These are phyloP conservation scores for Blastobotrys indianensis DNA, from an alignment of 1,139 yeast genomes.

Conservation along the genomic window DNA sequence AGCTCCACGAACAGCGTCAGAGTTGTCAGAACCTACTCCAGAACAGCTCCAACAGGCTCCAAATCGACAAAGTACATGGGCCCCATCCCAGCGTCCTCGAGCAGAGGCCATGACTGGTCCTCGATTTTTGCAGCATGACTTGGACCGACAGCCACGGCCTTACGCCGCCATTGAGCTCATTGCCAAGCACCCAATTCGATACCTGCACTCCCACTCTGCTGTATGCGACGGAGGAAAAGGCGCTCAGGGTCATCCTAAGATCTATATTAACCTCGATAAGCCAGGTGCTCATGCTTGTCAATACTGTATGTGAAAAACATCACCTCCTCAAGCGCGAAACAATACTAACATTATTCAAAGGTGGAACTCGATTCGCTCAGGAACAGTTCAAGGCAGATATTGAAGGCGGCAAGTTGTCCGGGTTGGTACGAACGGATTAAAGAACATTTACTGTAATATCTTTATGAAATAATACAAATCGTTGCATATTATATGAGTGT, in stretches of 20 bases:
- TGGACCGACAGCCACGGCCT: slow-evolving; percentile 66
- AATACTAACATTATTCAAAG: slow-evolving; percentile 2
- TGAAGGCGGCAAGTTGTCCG: slow-evolving; percentile 13
- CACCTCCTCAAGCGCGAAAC: too few relatives aligned
- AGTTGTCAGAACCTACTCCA: slow-evolving; percentile 5
- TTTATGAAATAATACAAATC: too few relatives aligned
- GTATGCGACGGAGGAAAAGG: slow-evolving; percentile 84
- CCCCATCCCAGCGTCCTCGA: slow-evolving; percentile 61
- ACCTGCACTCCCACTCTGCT: slow-evolving; percentile 58
- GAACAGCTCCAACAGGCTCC: slow-evolving; percentile 55
- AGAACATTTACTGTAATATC: background rate
- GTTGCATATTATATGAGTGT: background rate
- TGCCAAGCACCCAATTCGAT: slow-evolving; percentile 65
- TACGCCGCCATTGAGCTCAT: slow-evolving; percentile 81
- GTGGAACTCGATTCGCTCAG: slow-evolving; percentile 19
- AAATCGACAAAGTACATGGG: slow-evolving; percentile 66
- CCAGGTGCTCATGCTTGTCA: slow-evolving; percentile 69
- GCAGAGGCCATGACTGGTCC: slow-evolving; percentile 55
- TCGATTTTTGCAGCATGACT: slow-evolving; percentile 67
- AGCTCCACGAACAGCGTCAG: slow-evolving; percentile 5
- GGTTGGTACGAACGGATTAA: too few relatives aligned
- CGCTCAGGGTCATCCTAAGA: slow-evolving; percentile 78
- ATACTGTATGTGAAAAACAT: slow-evolving; percentile 44
- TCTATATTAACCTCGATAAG: slow-evolving; percentile 73
- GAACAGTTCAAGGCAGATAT: slow-evolving; percentile 17